phyloP scores from a whole-genome alignment of 192 early-diverging fungal genomes.

The Gigaspora rosea region DNA sequence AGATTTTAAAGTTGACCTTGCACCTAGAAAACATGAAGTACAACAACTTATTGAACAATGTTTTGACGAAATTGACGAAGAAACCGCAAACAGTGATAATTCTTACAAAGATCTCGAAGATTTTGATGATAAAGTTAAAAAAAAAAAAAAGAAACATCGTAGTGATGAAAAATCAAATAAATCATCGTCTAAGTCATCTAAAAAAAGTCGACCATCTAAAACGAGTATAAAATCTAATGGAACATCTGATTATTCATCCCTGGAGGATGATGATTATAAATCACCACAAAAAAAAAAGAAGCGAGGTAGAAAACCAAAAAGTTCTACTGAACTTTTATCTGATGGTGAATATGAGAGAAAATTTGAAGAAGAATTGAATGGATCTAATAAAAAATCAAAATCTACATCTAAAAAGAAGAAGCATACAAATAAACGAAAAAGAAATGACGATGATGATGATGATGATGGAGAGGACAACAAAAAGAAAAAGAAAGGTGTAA shows the following conservation, averaged over 20 bases:
- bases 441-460: conserved; percentile 16
- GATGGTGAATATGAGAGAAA: conserved; percentile 5
- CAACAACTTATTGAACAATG: conserved; percentile 18
- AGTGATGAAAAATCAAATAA: background rate
- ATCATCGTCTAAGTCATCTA: background rate
- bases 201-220: conserved; percentile 20
- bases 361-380: conserved; percentile 24
- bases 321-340: conserved; percentile 4
- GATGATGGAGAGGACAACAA: conserved; percentile 13
- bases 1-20: conserved; percentile 12
- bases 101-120: background rate
- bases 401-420: conserved; percentile 19
- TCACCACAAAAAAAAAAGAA: conserved; percentile 14
- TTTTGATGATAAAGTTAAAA: background rate
- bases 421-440: background rate
- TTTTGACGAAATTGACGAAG: conserved; percentile 10
- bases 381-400: background rate
- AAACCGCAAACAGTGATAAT: background rate
- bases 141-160: conserved; percentile 8
- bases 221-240: background rate
- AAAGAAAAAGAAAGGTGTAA: conserved; percentile 25
- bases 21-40: conserved; percentile 3
- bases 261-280: conserved; percentile 19
- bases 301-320: conserved; percentile 25
- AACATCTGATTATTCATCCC: conserved; percentile 3